A percentile compares a stretch with the other conserved stretches of the same genome.
These are phyloP conservation scores for Lathyrus aphaca DNA, from an alignment of 306 rosid species.

Conservation along the genomic window DNA sequence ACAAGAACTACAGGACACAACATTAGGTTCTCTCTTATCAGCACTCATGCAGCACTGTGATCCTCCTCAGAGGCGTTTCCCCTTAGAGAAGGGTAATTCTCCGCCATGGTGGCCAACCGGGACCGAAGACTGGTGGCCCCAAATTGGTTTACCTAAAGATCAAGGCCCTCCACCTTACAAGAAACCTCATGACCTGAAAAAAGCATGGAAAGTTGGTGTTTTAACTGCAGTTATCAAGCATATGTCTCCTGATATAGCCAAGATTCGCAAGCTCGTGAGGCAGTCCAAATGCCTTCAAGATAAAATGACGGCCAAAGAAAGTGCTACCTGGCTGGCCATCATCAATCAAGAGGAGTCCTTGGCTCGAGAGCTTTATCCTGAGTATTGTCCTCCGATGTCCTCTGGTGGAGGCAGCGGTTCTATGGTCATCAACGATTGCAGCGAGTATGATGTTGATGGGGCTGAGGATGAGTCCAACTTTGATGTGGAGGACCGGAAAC, in stretches of 20 bases:
- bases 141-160: slow-evolving; percentile 65
- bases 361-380: slow-evolving; percentile 71
- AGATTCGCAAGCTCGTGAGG: slow-evolving; percentile 85
- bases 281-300: slow-evolving; percentile 90
- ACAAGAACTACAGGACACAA: slow-evolving; percentile 87
- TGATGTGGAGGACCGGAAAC: slow-evolving; percentile 69
- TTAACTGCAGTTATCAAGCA: slow-evolving; percentile 84
- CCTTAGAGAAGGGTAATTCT: slow-evolving; percentile 76
- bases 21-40: slow-evolving; percentile 82
- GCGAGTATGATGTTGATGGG: slow-evolving; percentile 84
- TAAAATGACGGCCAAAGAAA: slow-evolving; percentile 93
- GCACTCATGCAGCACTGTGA: slow-evolving; percentile 95
- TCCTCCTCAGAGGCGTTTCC: slow-evolving; percentile 86
- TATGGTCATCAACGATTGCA: slow-evolving; percentile 58
- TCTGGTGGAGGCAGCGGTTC: slow-evolving; percentile 64
- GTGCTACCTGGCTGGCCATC: slow-evolving; percentile 86
- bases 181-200: slow-evolving; percentile 90
- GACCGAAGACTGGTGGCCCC: slow-evolving; percentile 90
- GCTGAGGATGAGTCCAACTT: slow-evolving; percentile 56
- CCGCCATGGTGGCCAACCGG: slow-evolving; percentile 97
- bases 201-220: slow-evolving; percentile 91
- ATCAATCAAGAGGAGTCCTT: slow-evolving; percentile 79
- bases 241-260: slow-evolving; percentile 86
- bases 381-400: slow-evolving; percentile 55
- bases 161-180: slow-evolving; percentile 91